A percentile compares a stretch with the other conserved stretches of the same genome.
Conservation (phyloP, 176 grass and related monocot species). For the Aegilops tauschii region DNA sequence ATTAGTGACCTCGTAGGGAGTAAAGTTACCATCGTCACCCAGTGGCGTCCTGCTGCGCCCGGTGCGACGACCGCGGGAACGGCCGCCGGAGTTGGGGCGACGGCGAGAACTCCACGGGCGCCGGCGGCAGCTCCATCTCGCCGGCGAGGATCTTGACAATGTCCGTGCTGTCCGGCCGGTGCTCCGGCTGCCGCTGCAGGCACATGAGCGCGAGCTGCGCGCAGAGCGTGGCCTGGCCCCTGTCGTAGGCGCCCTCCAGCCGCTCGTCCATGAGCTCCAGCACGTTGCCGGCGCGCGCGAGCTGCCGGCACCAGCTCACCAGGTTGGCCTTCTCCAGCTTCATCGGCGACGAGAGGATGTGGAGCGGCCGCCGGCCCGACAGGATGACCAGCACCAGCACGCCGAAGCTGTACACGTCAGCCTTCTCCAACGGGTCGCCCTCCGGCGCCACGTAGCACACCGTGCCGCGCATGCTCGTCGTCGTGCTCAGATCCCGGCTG, state of each 20-base stretch:
- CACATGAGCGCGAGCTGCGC: conserved; percentile 79
- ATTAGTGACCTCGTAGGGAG: neutral
- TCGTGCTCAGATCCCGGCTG: conserved; percentile 68
- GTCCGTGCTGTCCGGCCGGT: conserved; percentile 75
- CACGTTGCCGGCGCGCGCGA: conserved; percentile 64
- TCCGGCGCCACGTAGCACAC: conserved; percentile 80
- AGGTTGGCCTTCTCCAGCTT: conserved; percentile 92
- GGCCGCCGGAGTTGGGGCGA: conserved; percentile 42
- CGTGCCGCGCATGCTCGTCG: conserved; percentile 82
- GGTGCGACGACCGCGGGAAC: conserved; percentile 47
- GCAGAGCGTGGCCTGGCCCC: conserved; percentile 62
- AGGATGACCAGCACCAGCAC: conserved; percentile 79
- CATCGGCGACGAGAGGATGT: conserved; percentile 88
- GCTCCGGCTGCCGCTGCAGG: conserved; percentile 72
- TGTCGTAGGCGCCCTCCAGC: conserved; percentile 57
- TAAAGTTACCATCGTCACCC: conserved; percentile 20
- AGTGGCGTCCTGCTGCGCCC: conserved; percentile 28
- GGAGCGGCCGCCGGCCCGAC: conserved; percentile 78
- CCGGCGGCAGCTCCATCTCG: conserved; percentile 75
- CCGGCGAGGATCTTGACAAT: conserved; percentile 77
- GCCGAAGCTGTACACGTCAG: conserved; percentile 81
- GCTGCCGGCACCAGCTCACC: conserved; percentile 83
- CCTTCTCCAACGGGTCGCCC: conserved; percentile 45
- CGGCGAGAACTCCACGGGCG: conserved; percentile 65
- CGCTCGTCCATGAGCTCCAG: conserved; percentile 81